Evolutionary conservation across 352 stramenopile genomes (phyloP).

Genomic region (Pythium utonaiense): DNA sequence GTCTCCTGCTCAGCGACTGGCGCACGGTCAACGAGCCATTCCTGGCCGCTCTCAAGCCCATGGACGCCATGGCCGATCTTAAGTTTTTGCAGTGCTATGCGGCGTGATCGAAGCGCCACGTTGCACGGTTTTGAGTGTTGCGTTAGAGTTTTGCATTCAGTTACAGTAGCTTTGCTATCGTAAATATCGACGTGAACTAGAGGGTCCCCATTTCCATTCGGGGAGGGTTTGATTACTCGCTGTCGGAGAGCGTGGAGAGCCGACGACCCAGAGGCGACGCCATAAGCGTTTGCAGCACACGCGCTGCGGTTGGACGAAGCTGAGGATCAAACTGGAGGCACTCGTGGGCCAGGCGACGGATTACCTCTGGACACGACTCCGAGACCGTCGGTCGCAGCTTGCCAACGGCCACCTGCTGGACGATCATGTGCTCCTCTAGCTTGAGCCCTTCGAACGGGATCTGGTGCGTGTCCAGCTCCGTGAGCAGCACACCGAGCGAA

Average conservation of each 20-base stretch:
- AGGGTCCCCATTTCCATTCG: not conserved
- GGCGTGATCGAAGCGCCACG: not conserved
- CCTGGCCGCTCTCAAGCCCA: conserved; percentile 32
- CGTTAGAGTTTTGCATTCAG: not conserved
- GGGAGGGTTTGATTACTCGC: conserved; percentile 24
- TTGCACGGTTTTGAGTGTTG: not conserved
- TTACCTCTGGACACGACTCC: conserved; percentile 71
- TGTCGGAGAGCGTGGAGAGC: conserved; percentile 39
- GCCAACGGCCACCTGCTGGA: conserved; percentile 74
- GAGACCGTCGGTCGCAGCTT: conserved; percentile 76
- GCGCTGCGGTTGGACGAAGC: conserved; percentile 58
- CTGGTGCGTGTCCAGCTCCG: conserved; percentile 40
- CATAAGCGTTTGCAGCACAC: conserved; percentile 71
- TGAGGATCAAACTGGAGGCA: conserved; percentile 79
- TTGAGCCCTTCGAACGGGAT: conserved; percentile 46
- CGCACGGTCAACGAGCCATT: conserved; percentile 45
- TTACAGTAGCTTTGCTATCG: not conserved
- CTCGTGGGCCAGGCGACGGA: conserved; percentile 70
- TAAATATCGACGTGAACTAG: conserved; percentile 2
- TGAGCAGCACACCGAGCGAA: conserved; percentile 43
- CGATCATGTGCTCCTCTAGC: conserved; percentile 79
- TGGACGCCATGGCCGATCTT: conserved; percentile 47
- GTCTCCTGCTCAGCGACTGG: conserved; percentile 47
- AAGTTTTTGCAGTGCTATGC: conserved; percentile 39
- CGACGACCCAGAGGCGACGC: conserved; percentile 55